A percentile compares a stretch with the other conserved stretches of the same genome.
Conservation (phyloP, 2,329 filamentous ascomycete genomes). For the Ceratocystis diversiconidia region DNA sequence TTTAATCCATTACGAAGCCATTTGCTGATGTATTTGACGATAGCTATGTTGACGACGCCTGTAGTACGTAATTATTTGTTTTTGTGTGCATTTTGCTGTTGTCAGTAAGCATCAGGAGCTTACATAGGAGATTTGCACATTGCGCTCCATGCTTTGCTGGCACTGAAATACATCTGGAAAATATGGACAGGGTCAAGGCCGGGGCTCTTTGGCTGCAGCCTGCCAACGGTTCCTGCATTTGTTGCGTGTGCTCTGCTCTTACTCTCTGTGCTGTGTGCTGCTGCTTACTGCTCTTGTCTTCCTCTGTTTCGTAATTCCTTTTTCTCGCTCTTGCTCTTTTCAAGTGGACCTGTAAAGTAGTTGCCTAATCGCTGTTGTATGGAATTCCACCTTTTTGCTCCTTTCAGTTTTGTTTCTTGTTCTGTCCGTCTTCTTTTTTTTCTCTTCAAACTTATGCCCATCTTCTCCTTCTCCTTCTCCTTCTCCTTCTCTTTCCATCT, state of each 20-base stretch:
- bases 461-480: not conserved
- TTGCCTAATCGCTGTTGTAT: not conserved
- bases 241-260: not conserved
- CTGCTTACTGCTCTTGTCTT: not conserved
- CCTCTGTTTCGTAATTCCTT: not conserved
- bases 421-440: not conserved
- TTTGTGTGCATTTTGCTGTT: not conserved
- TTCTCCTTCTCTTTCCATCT: not conserved
- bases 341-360: not conserved
- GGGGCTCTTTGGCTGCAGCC: not conserved
- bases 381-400: not conserved
- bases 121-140: not conserved
- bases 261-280: not conserved
- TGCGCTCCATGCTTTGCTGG: not conserved
- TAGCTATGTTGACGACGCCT: not conserved
- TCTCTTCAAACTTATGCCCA: not conserved
- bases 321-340: not conserved
- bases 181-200: not conserved
- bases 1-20: not conserved
- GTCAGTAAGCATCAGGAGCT: not conserved
- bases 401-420: constrained; percentile 5
- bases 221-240: not conserved
- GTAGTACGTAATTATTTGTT: not conserved
- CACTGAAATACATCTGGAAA: not conserved
- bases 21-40: not conserved